These are phyloP conservation scores for Hirsutella rhossiliensis DNA, from an alignment of 2,329 filamentous ascomycete genomes.

Conservation along the genomic window DNA sequence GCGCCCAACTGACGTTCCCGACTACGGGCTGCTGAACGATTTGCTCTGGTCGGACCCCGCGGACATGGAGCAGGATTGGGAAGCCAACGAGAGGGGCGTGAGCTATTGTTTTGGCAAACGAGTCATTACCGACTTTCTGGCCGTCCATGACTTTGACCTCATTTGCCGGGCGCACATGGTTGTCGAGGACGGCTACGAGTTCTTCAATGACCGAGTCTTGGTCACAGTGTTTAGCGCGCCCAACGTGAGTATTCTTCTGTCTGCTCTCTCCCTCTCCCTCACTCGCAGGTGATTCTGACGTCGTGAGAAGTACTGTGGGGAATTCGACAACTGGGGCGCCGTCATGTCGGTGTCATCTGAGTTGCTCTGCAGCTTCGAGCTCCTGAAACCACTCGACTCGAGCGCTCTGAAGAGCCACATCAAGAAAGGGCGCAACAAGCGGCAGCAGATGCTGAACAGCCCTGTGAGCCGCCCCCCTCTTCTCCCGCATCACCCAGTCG, in stretches of 20 bases:
- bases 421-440: conserved; percentile 92
- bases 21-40: conserved; percentile 92
- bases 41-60: conserved; percentile 95
- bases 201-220: conserved; percentile 88
- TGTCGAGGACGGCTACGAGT: conserved; percentile 97
- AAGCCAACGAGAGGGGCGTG: conserved; percentile 90
- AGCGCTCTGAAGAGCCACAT: conserved; percentile 96
- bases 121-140: conserved; percentile 91
- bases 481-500: background rate
- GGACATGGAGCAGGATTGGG: conserved; percentile 97
- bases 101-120: conserved; percentile 99
- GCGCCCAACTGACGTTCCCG: conserved; percentile 89
- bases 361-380: conserved; percentile 90
- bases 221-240: conserved; percentile 97
- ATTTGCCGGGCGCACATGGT: conserved; percentile 99
- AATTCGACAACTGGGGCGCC: conserved; percentile 98
- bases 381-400: conserved; percentile 91
- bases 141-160: conserved; percentile 90
- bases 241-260: conserved; percentile 54
- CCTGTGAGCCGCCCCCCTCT: conserved; percentile 52
- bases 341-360: conserved; percentile 97
- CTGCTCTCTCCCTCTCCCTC: background rate
- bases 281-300: conserved; percentile 13
- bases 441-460: conserved; percentile 91
- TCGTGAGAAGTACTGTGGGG: conserved; percentile 70